phyloP scores from a whole-genome alignment of 1,284 basidiomycete species.

The Rhodotorula sp. region DNA sequence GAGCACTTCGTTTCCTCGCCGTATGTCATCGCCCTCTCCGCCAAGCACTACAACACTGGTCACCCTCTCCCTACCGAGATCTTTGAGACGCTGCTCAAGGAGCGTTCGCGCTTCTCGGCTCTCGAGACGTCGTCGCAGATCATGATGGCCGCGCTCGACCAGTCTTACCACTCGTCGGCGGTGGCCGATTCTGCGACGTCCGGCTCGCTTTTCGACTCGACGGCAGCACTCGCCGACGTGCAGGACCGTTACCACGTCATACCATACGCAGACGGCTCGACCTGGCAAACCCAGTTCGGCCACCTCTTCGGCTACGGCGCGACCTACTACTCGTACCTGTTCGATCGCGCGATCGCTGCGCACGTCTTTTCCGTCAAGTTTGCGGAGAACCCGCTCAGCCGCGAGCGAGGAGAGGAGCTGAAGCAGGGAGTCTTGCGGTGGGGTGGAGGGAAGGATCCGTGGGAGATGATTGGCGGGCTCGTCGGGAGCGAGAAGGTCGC shows the following conservation, averaged over 20 bases:
- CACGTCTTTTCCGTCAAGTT: conserved; percentile 83
- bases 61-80: conserved; percentile 68
- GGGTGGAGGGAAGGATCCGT: conserved; percentile 90
- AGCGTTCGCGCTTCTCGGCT: conserved; percentile 47
- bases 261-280: conserved; percentile 74
- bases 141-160: conserved; percentile 83
- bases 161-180: conserved; percentile 76
- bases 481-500: conserved; percentile 64
- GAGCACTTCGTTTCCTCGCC: conserved; percentile 89
- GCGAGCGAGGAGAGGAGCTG: conserved; percentile 67
- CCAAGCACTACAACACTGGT: conserved; percentile 60
- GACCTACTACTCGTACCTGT: conserved; percentile 95
- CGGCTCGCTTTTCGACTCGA: conserved; percentile 67
- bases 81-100: conserved; percentile 51
- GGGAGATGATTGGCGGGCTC: conserved; percentile 82
- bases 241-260: conserved; percentile 72
- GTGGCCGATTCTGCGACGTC: conserved; percentile 46
- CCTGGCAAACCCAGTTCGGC: conserved; percentile 92
- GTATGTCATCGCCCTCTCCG: conserved; percentile 75
- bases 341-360: conserved; percentile 92
- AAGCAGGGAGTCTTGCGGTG: conserved; percentile 72
- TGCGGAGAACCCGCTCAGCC: conserved; percentile 48
- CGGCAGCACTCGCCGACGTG: conserved; percentile 58
- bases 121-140: conserved; percentile 89
- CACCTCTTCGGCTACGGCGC: conserved; percentile 96